Conservation (phyloP, 176 grass and related monocot genomes). For the Pontederia crassipes region DNA sequence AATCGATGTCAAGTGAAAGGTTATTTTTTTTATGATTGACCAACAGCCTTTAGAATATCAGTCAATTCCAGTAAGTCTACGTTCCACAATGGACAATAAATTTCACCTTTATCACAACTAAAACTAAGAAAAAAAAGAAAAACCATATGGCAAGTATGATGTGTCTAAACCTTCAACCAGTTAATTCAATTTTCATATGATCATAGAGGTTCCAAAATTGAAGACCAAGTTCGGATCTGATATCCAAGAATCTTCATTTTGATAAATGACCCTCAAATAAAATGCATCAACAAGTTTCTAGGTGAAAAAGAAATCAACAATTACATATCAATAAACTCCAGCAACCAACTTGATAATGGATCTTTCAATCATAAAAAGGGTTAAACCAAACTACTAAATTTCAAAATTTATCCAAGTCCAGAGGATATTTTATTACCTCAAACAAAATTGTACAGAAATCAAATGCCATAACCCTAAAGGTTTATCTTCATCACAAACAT, state of each 20-base stretch:
- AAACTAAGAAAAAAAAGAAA: constrained; percentile 23
- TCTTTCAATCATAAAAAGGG: too few species aligned
- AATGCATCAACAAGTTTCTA: constrained; percentile 20
- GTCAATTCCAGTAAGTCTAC: constrained; percentile 37
- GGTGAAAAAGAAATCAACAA: neutral
- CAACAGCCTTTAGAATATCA: constrained; percentile 25
- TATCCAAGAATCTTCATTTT: constrained; percentile 22
- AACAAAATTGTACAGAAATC: too few species aligned
- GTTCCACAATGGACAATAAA: constrained; percentile 13
- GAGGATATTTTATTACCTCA: too few species aligned
- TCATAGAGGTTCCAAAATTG: constrained; percentile 65
- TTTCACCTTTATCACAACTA: constrained; percentile 12
- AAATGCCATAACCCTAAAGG: too few species aligned
- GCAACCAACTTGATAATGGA: too few species aligned
- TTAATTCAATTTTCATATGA: constrained; percentile 62
- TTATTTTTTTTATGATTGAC: constrained; percentile 47
- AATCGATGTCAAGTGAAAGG: constrained; percentile 35
- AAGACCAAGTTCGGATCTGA: constrained; percentile 26
- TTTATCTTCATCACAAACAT: too few species aligned
- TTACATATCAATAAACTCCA: too few species aligned
- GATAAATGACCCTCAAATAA: constrained; percentile 36
- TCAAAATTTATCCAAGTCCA: too few species aligned
- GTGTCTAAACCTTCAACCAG: constrained; percentile 41
- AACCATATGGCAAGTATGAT: constrained; percentile 11
- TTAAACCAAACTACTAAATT: too few species aligned